phyloP scores from a whole-genome alignment of 352 stramenopile genomes.

The Phytophthora sansomeana region DNA sequence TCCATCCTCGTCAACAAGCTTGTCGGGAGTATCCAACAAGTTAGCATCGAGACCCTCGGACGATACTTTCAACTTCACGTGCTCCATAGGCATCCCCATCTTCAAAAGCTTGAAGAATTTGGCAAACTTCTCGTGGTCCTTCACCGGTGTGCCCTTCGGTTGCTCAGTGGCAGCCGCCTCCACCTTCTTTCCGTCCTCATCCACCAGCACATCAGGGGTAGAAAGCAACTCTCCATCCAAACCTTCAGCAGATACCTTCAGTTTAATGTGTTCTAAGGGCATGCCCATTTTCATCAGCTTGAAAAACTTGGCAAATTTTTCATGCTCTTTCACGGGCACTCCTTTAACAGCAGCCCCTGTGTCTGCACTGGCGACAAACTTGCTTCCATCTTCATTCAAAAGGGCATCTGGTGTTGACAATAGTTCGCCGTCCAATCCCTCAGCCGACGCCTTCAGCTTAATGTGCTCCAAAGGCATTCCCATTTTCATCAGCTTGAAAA shows the following conservation, averaged over 20 bases:
- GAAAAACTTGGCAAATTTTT: constrained; percentile 87
- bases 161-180: constrained; percentile 10
- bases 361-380: constrained; percentile 28
- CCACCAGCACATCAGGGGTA: constrained; percentile 61
- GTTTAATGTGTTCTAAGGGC: constrained; percentile 70
- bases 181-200: constrained; percentile 58
- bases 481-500: constrained; percentile 87
- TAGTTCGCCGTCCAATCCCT: constrained; percentile 91
- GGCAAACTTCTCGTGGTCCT: constrained; percentile 92
- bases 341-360: constrained; percentile 32
- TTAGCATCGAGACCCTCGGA: constrained; percentile 65
- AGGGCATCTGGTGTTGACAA: constrained; percentile 74
- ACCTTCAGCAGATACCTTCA: constrained; percentile 72
- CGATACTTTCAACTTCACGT: constrained; percentile 88
- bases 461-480: constrained; percentile 85
- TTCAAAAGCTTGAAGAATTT: constrained; percentile 96
- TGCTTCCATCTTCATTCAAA: constrained; percentile 67
- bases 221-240: constrained; percentile 58
- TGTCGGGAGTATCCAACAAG: constrained; percentile 67
- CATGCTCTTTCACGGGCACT: constrained; percentile 82
- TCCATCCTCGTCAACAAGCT: constrained; percentile 60
- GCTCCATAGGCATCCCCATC: constrained; percentile 86
- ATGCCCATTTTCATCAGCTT: constrained; percentile 87
- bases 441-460: constrained; percentile 75
- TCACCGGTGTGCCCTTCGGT: constrained; percentile 53